Conservation (phyloP, 495 filamentous ascomycete genomes). For the Neurospora sp. region DNA sequence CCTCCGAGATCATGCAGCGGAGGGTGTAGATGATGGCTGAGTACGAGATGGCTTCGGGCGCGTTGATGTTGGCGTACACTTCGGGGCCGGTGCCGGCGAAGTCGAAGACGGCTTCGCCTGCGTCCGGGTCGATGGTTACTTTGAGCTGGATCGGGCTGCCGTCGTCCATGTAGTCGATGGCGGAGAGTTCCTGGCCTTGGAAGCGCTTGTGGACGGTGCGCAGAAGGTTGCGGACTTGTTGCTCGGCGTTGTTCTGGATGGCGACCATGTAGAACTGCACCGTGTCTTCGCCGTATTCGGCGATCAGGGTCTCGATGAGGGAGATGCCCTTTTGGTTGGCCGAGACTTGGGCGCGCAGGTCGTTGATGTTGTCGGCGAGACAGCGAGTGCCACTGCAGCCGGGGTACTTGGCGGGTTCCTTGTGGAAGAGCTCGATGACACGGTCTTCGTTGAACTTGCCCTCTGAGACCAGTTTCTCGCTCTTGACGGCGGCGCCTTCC, state of each 20-base stretch:
- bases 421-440: conserved; percentile 71
- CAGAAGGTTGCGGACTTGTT: conserved; percentile 75
- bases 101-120: conserved; percentile 84
- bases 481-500: conserved; percentile 89
- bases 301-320: conserved; percentile 73
- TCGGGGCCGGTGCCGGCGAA: conserved; percentile 86
- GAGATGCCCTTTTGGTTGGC: conserved; percentile 94
- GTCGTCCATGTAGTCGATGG: conserved; percentile 89
- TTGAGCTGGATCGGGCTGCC: conserved; percentile 79
- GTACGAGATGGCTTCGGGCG: conserved; percentile 87
- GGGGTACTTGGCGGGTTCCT: conserved; percentile 73
- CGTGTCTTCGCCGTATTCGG: conserved; percentile 80
- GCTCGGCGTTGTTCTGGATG: conserved; percentile 88
- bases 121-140: conserved; percentile 69
- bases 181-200: conserved; percentile 60
- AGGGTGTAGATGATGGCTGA: conserved; percentile 96
- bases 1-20: conserved; percentile 81
- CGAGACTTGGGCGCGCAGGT: conserved; percentile 91
- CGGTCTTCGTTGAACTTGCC: conserved; percentile 83
- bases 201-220: conserved; percentile 69
- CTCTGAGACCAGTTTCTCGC: conserved; percentile 86
- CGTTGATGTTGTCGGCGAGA: conserved; percentile 87
- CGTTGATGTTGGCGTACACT: conserved; percentile 92
- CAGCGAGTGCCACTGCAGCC: conserved; percentile 87
- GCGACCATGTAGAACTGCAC: conserved; percentile 94